Evolutionary conservation across 2,329 filamentous ascomycete genomes (phyloP).

Genomic region (Penicillium sp.): DNA sequence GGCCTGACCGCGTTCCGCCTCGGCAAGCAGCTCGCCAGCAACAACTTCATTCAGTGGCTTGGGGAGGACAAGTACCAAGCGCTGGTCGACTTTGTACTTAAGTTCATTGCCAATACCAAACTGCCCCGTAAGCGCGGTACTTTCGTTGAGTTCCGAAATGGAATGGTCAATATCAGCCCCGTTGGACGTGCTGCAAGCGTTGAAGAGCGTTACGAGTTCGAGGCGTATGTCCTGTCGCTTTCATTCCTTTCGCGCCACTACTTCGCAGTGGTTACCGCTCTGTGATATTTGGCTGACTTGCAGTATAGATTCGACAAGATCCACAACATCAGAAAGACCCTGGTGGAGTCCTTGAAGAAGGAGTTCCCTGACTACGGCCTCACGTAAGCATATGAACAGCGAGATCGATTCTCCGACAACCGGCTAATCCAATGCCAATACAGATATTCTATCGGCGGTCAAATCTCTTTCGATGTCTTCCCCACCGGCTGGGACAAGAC

Average conservation of each 20-base stretch:
- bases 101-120: conserved; percentile 59
- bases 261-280: neutral
- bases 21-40: conserved; percentile 69
- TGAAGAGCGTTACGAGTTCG: conserved; percentile 76
- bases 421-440: conserved; percentile 6
- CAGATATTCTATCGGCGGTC: conserved; percentile 89
- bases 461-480: conserved; percentile 98
- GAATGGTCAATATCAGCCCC: conserved; percentile 64
- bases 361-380: conserved; percentile 78
- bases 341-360: conserved; percentile 73
- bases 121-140: conserved; percentile 62
- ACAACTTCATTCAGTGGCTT: conserved; percentile 87
- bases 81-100: conserved; percentile 56
- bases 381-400: conserved; percentile 59
- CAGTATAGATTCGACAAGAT: conserved; percentile 63
- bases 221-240: conserved; percentile 47
- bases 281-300: conserved; percentile 1
- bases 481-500: conserved; percentile 98
- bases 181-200: conserved; percentile 73
- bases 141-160: conserved; percentile 64
- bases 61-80: conserved; percentile 73
- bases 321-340: conserved; percentile 69
- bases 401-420: conserved; percentile 5
- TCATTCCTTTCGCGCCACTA: neutral
- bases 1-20: conserved; percentile 86